Evolutionary conservation across 148 eudicot species (phyloP).

Genomic region (Rhododendron molle): DNA sequence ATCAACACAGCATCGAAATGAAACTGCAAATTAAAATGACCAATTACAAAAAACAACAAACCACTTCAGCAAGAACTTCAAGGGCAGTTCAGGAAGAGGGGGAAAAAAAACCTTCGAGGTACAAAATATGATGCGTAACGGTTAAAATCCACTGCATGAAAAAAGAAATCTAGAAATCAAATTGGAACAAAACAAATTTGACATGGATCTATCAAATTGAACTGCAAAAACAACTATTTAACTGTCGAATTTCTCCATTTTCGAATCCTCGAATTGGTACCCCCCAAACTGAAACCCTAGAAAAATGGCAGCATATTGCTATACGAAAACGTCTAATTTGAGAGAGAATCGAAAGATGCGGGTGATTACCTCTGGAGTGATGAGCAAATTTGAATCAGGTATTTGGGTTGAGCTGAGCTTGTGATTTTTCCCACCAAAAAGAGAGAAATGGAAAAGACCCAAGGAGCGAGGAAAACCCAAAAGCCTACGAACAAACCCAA

Average conservation of each 20-base stretch:
- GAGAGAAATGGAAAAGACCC: slow-evolving; percentile 8
- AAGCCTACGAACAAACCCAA: slow-evolving; percentile 8
- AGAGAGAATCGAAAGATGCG: not conserved
- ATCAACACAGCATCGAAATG: not conserved
- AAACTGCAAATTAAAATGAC: not conserved
- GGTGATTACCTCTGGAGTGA: not conserved
- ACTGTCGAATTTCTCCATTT: not conserved
- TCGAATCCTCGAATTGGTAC: not conserved
- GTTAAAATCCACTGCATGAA: not conserved
- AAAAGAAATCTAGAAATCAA: not conserved
- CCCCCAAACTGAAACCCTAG: slow-evolving; percentile 31
- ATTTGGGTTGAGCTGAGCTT: not conserved
- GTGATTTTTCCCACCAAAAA: slow-evolving; percentile 33
- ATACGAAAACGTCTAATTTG: not conserved
- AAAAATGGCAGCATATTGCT: not conserved
- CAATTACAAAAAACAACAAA: not conserved
- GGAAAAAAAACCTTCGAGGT: not conserved
- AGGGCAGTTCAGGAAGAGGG: not conserved
- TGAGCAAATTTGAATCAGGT: slow-evolving; percentile 16
- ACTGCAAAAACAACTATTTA: not conserved
- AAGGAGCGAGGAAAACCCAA: slow-evolving; percentile 25
- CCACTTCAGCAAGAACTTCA: not conserved
- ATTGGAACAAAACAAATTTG: not conserved
- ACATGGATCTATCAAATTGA: slow-evolving; percentile 13
- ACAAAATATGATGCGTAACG: not conserved